Evolutionary conservation across 345 rosid species (phyloP).

Genomic region (Rhizophora apiculata): DNA sequence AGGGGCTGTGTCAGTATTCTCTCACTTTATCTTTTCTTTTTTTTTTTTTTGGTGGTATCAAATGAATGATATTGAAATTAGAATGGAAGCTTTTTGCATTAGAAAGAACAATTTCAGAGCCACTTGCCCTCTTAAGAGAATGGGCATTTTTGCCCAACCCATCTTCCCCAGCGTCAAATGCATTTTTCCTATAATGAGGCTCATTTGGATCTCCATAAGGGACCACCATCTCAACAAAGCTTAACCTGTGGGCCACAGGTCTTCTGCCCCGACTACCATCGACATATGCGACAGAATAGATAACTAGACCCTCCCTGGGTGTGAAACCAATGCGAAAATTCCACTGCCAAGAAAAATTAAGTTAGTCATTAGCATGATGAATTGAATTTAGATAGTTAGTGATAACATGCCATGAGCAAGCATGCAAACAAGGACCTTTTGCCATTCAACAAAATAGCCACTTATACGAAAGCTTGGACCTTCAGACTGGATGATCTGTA

Average conservation of each 20-base stretch:
- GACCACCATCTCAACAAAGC: slow-evolving; percentile 96
- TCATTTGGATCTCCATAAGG: slow-evolving; percentile 97
- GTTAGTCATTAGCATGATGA: slow-evolving; percentile 10
- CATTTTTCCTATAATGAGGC: slow-evolving; percentile 90
- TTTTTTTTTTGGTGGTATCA: too few relatives aligned
- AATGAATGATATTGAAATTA: background rate
- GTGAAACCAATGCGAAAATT: slow-evolving; percentile 93
- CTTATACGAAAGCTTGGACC: slow-evolving; percentile 93
- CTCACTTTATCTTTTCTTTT: background rate
- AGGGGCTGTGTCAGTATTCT: background rate
- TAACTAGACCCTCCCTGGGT: slow-evolving; percentile 82
- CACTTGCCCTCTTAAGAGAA: slow-evolving; percentile 72
- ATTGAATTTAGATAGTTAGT: background rate
- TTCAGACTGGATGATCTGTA: slow-evolving; percentile 83
- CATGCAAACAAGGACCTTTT: slow-evolving; percentile 52
- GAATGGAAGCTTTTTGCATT: background rate
- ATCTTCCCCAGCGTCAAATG: slow-evolving; percentile 97
- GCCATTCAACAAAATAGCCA: slow-evolving; percentile 88
- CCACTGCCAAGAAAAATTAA: slow-evolving; percentile 58
- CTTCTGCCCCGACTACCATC: slow-evolving; percentile 91
- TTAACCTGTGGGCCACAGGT: slow-evolving; percentile 84
- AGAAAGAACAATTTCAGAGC: background rate
- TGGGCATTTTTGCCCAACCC: slow-evolving; percentile 95
- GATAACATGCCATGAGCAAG: background rate
- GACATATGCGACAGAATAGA: slow-evolving; percentile 81